Evolutionary conservation across 2,329 filamentous ascomycete species (phyloP).

Genomic region (Bipolaris sorokiniana): DNA sequence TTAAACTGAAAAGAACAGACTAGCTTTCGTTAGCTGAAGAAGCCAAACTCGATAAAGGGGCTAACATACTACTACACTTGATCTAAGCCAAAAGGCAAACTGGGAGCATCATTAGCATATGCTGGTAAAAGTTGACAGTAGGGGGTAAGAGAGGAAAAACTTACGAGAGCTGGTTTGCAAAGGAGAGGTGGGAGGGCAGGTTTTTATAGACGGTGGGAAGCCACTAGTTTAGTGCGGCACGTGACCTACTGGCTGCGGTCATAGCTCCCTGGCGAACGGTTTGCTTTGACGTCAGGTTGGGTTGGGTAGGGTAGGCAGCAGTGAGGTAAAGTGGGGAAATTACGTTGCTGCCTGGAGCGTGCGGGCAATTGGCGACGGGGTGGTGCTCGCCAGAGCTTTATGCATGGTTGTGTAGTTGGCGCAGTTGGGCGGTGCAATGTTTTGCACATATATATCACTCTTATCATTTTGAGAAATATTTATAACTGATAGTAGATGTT

Average conservation of each 20-base stretch:
- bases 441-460: too few species aligned
- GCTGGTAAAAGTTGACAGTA: not conserved
- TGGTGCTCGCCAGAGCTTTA: too few species aligned
- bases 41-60: too few species aligned
- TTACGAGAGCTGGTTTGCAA: conserved; percentile 4
- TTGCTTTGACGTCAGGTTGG: not conserved
- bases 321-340: not conserved
- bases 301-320: not conserved
- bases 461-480: too few species aligned
- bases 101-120: not conserved
- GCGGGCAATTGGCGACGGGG: not conserved
- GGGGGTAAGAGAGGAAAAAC: not conserved
- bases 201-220: not conserved
- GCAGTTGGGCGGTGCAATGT: too few species aligned
- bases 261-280: not conserved
- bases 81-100: conserved; percentile 13
- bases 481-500: too few species aligned
- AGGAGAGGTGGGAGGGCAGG: not conserved
- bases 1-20: conserved; percentile 4
- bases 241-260: not conserved
- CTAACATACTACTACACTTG: not conserved
- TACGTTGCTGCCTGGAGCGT: not conserved
- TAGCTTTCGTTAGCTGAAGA: too few species aligned
- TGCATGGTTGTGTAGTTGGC: too few species aligned
- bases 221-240: conserved; percentile 1